These are phyloP conservation scores for Fusarium sp. DNA, from an alignment of 2,329 filamentous ascomycete species.

Conservation along the genomic window DNA sequence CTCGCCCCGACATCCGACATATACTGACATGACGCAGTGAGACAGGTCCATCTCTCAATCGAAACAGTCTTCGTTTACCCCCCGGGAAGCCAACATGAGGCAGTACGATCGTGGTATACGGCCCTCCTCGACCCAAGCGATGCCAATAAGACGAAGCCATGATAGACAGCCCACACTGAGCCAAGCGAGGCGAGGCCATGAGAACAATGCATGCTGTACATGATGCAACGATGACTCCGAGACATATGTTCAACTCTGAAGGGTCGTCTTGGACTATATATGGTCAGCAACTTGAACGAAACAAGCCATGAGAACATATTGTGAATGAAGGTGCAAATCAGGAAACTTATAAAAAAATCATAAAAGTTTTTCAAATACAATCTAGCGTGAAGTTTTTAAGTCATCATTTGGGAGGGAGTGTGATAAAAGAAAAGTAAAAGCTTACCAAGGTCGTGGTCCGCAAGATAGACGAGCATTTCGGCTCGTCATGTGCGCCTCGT, in stretches of 20 bases:
- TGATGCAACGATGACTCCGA: background rate
- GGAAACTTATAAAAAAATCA: slow-evolving; percentile 52
- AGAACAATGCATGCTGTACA: background rate
- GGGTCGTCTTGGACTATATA: background rate
- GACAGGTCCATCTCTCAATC: accelerated
- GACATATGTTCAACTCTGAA: too few species aligned
- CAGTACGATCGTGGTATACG: too few species aligned
- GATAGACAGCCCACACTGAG: background rate
- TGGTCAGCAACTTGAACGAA: slow-evolving; percentile 21
- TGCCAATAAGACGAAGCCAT: background rate
- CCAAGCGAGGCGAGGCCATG: background rate
- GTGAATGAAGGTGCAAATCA: slow-evolving; percentile 34
- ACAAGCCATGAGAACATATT: background rate
- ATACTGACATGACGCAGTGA: background rate
- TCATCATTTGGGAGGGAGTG: slow-evolving; percentile 52
- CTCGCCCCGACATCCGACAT: accelerated
- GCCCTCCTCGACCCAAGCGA: background rate
- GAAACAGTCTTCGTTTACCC: background rate
- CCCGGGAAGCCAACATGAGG: background rate
- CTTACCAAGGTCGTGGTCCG: background rate
- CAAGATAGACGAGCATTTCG: background rate
- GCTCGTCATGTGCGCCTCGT: background rate
- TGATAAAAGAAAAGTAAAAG: background rate
- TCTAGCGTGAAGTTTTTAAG: slow-evolving; percentile 56
- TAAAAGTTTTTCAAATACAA: slow-evolving; percentile 59